Evolutionary conservation across 2,329 filamentous ascomycete genomes (phyloP), one percentile per base, ranked within the genome.

Genomic region (Capronia epimyces): DNA sequence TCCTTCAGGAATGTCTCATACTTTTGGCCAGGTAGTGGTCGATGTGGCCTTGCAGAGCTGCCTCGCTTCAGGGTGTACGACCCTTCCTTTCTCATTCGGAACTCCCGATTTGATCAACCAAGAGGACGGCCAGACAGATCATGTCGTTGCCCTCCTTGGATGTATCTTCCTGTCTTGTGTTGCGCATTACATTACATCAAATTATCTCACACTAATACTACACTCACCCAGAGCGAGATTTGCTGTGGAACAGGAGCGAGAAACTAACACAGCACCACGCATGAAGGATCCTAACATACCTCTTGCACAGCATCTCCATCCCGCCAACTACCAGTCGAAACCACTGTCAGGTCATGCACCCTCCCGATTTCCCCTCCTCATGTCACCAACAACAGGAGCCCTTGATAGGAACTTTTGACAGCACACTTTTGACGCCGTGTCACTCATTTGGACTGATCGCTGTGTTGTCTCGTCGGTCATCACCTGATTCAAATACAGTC

Each of bases 391-490:
- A 41, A 44, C 20, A 34, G 8, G 27, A 43, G n/a, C 16, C 27
- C 15, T n/a, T n/a, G n/a, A n/a, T n/a, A n/a, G n/a, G n/a, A n/a
- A n/a, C n/a, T n/a, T n/a, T n/a, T n/a, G n/a, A n/a, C n/a, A n/a
- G n/a, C n/a, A n/a, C n/a, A n/a, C n/a, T n/a, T n/a, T 32, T 37
- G 18, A 53, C 39, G 45, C 27, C 37, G 50, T 53, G 45, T 46
- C 32, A 53, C 50, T 21, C 32, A 46, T 41, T 32, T 45, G 15
- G 41, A 42, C 50, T 29, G 46, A 41, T 41, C 43, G 44, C 40
- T 52, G 39, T 25, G 34, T 24, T 49, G 41, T 53, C 40, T 48
- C 41, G 37, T 48, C 22, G 13, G 15, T 41, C 32, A 16, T 22
- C 20, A 39, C 21, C 18, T 49, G n/a, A 37, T 12, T 27, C 21